These are phyloP conservation scores for Metschnikowia baotianmanensis DNA, from an alignment of 805 yeast genomes.

Conservation along the genomic window DNA sequence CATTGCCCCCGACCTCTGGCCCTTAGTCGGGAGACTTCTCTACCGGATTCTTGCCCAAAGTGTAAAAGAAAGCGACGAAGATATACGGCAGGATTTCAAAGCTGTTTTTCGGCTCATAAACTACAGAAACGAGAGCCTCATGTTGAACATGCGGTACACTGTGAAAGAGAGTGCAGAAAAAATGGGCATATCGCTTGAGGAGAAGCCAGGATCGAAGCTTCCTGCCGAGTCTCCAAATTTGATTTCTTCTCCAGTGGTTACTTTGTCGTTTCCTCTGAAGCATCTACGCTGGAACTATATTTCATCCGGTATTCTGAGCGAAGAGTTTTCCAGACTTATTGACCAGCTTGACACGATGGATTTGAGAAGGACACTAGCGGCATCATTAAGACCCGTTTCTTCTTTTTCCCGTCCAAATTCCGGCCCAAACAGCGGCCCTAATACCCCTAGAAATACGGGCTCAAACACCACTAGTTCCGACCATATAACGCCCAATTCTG, in stretches of 20 bases:
- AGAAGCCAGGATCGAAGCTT: no score
- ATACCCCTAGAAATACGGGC: no score
- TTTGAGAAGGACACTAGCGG: slow-evolving; percentile 29
- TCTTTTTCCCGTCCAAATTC: no score
- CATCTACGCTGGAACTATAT: no score
- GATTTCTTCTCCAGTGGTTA: neutral
- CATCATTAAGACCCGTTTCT: slow-evolving; percentile 24
- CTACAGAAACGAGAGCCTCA: slow-evolving; percentile 69
- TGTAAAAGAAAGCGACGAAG: slow-evolving; percentile 17
- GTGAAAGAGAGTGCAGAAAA: slow-evolving; percentile 4
- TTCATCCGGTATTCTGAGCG: no score
- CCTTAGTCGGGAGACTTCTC: slow-evolving; percentile 46
- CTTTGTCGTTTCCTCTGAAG: neutral
- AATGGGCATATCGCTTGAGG: neutral
- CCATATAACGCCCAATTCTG: slow-evolving; percentile 9
- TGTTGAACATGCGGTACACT: slow-evolving; percentile 44
- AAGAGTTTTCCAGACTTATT: slow-evolving; percentile 34
- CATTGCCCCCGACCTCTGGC: slow-evolving; percentile 65
- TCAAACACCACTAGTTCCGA: no score
- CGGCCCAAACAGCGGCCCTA: no score
- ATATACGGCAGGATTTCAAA: slow-evolving; percentile 26
- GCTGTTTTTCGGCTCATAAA: slow-evolving; percentile 60
- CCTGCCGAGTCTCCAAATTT: no score
- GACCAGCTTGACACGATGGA: slow-evolving; percentile 35
- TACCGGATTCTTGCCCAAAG: slow-evolving; percentile 34